These are phyloP conservation scores for Ascosphaera acerosa DNA, from an alignment of 2,329 filamentous ascomycete genomes.

Conservation along the genomic window DNA sequence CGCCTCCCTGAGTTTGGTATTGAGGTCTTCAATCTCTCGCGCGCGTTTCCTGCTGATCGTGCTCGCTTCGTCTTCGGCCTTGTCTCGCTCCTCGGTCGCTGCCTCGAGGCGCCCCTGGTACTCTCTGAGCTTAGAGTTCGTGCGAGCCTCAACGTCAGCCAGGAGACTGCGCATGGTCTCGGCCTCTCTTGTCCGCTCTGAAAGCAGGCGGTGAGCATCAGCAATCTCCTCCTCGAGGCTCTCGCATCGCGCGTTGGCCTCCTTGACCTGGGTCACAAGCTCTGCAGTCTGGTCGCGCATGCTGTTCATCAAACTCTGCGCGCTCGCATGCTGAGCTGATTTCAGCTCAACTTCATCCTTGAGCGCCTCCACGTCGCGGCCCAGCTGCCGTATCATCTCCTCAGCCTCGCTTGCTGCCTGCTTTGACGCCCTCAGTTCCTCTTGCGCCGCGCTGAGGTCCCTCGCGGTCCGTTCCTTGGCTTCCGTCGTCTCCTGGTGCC, in stretches of 20 bases:
- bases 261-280: slow-evolving; percentile 73
- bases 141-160: slow-evolving; percentile 59
- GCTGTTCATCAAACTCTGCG: slow-evolving; percentile 63
- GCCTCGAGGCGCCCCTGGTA: slow-evolving; percentile 74
- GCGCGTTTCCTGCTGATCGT: slow-evolving; percentile 49
- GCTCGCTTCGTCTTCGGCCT: slow-evolving; percentile 72
- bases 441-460: slow-evolving; percentile 45
- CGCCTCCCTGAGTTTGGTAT: slow-evolving; percentile 49
- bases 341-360: slow-evolving; percentile 67
- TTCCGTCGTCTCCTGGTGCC: slow-evolving; percentile 53
- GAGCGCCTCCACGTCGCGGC: slow-evolving; percentile 38
- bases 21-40: slow-evolving; percentile 69
- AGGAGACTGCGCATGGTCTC: slow-evolving; percentile 86
- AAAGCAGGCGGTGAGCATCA: slow-evolving; percentile 65
- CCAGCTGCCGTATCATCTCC: slow-evolving; percentile 41
- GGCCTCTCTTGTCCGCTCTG: slow-evolving; percentile 68
- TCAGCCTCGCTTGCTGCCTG: slow-evolving; percentile 47
- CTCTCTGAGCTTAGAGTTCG: slow-evolving; percentile 60
- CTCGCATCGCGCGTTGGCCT: slow-evolving; percentile 57
- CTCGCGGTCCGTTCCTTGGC: slow-evolving; percentile 42
- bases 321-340: slow-evolving; percentile 58
- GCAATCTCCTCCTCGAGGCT: slow-evolving; percentile 76
- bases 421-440: slow-evolving; percentile 34
- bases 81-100: slow-evolving; percentile 80
- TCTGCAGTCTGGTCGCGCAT: slow-evolving; percentile 87